Evolutionary conservation across 208 protist species (phyloP).

Genomic region (Trypanosoma theileri): DNA sequence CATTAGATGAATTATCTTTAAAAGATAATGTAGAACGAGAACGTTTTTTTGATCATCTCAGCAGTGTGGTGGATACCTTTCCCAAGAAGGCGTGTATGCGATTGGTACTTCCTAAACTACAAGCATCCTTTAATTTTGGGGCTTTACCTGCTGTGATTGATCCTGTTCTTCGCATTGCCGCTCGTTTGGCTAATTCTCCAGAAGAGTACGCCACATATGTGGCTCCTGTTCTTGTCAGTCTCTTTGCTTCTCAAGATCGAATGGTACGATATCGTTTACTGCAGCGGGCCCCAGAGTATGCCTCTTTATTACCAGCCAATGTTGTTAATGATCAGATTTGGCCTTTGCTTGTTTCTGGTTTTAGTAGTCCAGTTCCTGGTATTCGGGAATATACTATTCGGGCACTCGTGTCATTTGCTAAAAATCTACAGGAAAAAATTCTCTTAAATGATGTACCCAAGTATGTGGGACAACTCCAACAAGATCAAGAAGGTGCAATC

Average conservation of each 20-base stretch:
- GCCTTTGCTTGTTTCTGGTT: slow-evolving; percentile 68
- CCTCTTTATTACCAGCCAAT: slow-evolving; percentile 33
- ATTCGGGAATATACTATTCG: slow-evolving; percentile 79
- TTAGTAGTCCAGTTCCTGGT: slow-evolving; percentile 46
- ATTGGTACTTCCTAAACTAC: slow-evolving; percentile 61
- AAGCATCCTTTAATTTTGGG: slow-evolving; percentile 54
- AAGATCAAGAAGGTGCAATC: slow-evolving; percentile 68
- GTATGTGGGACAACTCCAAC: slow-evolving; percentile 62
- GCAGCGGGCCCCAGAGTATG: slow-evolving; percentile 48
- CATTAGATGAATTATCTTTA: slow-evolving; percentile 66
- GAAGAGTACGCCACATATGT: slow-evolving; percentile 58
- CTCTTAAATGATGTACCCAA: slow-evolving; percentile 59
- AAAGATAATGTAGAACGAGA: slow-evolving; percentile 64
- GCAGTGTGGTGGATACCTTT: slow-evolving; percentile 41
- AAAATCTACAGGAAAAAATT: slow-evolving; percentile 42
- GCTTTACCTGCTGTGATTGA: slow-evolving; percentile 39
- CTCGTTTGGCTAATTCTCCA: slow-evolving; percentile 26
- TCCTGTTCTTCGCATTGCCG: slow-evolving; percentile 63
- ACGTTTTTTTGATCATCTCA: slow-evolving; percentile 56
- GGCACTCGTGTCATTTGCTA: slow-evolving; percentile 69
- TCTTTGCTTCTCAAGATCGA: slow-evolving; percentile 61
- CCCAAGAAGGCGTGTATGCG: slow-evolving; percentile 56
- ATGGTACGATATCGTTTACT: slow-evolving; percentile 72
- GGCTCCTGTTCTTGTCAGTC: slow-evolving; percentile 53
- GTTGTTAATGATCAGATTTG: slow-evolving; percentile 63